Evolutionary conservation across 164 flowering plant genomes (phyloP), one percentile per base, ranked within the genome.

Genomic region (Magnolia officinalis): DNA sequence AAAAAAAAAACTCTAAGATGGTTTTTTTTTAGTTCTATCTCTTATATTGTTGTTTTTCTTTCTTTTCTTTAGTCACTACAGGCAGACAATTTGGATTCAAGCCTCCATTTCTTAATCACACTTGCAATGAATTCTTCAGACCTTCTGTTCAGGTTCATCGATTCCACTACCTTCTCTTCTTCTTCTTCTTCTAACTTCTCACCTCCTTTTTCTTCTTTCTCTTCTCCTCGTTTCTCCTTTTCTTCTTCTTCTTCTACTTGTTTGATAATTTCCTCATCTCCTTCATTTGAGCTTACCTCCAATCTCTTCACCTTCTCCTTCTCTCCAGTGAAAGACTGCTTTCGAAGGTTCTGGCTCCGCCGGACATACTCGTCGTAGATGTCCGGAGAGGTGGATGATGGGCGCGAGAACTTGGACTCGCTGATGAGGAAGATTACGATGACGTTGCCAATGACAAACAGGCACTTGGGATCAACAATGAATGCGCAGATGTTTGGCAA

Each of bases 101-200:
- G 84, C 84, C 77, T 85, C 86, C 89, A 82, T 64, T 81, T 90
- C 50, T 74, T 86, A 61, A 87, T 89, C 13, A 92, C 83, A 81
- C 87, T 89, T 37, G 89, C 91, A 80, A 92, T 90, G 79, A 87
- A 86, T 74, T 86, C 93, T 69, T 92, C 93, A 74, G 85, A 88
- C 81, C 89, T 90, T 79, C 75, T 83, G 71, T 84, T 88, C 76
- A 91, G 77, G 75, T 50, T 84, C 89, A 70, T 89, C 87, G 7
- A 76, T 21, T 85, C 84, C 77, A 86, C 72, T 64, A 58, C 73
- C 73, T 72, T 9, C 64, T 73, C 78, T 67, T 73, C 85, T 68
- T 86, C 85, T 19, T 75, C 81, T 21, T 45, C 68, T 37, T 51
- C 63, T 18, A 1, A 61, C 18, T 29, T 81, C 55, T 69, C 70